Conservation (phyloP, 1,284 basidiomycete species). For the Heterobasidion occidentale region DNA sequence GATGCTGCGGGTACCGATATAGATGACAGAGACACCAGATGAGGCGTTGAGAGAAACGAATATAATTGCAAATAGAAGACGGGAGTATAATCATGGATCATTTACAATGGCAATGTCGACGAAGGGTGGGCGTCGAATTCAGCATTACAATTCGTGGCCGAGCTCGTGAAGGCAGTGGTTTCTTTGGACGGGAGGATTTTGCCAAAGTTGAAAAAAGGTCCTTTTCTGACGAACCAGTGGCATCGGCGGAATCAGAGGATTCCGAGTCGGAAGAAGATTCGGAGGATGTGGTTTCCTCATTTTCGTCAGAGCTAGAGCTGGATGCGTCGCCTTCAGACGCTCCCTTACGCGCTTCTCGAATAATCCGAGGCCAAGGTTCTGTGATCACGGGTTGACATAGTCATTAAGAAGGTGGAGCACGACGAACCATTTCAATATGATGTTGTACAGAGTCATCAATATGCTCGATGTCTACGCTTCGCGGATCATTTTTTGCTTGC, state of each 20-base stretch:
- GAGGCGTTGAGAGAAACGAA: no score
- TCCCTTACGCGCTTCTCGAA: slow-evolving; percentile 37
- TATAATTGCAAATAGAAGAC: neutral
- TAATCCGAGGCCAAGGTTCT: slow-evolving; percentile 61
- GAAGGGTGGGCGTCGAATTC: neutral
- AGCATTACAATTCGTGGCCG: slow-evolving; percentile 18
- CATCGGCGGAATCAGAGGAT: slow-evolving; percentile 12
- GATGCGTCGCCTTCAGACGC: slow-evolving; percentile 7
- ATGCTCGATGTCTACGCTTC: slow-evolving; percentile 58
- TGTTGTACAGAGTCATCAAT: slow-evolving; percentile 34
- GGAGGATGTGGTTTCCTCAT: slow-evolving; percentile 1
- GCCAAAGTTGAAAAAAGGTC: slow-evolving; percentile 15
- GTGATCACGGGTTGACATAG: neutral
- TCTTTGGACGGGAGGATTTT: slow-evolving; percentile 13
- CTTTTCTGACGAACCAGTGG: neutral
- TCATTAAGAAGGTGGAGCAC: neutral
- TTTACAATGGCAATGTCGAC: neutral
- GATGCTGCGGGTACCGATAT: no score
- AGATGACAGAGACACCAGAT: no score
- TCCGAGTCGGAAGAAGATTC: neutral
- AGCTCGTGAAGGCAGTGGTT: slow-evolving; percentile 19
- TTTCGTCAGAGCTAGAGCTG: slow-evolving; percentile 9
- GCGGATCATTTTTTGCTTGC: slow-evolving; percentile 28
- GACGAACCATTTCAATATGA: slow-evolving; percentile 61
- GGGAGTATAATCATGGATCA: neutral